A percentile compares a stretch with the other conserved stretches of the same genome.
Conservation (phyloP, 164 flowering plant species). For the Houttuynia cordata region DNA sequence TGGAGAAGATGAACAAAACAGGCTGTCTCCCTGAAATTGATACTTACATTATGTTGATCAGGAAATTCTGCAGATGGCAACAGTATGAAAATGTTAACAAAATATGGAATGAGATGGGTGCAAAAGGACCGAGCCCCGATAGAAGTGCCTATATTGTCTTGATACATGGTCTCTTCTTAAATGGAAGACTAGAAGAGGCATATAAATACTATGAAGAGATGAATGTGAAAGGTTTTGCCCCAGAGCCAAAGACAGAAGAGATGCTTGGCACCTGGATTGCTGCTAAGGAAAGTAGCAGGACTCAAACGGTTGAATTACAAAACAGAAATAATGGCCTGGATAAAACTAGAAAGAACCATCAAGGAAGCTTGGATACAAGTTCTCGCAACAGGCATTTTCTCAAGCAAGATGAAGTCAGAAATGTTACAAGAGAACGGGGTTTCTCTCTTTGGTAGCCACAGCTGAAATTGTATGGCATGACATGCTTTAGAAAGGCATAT, state of each 20-base stretch:
- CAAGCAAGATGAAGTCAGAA: slow-evolving; percentile 40
- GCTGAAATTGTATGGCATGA: not conserved
- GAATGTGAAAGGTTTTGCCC: slow-evolving; percentile 46
- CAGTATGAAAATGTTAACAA: slow-evolving; percentile 53
- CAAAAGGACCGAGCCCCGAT: slow-evolving; percentile 52
- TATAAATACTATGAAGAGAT: slow-evolving; percentile 53
- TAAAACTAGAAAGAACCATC: slow-evolving; percentile 10
- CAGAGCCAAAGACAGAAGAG: slow-evolving; percentile 62
- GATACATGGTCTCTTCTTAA: slow-evolving; percentile 72
- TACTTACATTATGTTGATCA: slow-evolving; percentile 67
- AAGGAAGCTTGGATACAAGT: slow-evolving; percentile 2
- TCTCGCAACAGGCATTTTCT: slow-evolving; percentile 19
- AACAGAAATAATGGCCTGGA: slow-evolving; percentile 11
- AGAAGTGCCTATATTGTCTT: slow-evolving; percentile 62
- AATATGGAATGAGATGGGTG: slow-evolving; percentile 64
- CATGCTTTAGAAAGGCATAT: not conserved
- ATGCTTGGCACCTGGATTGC: slow-evolving; percentile 53
- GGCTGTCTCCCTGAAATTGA: slow-evolving; percentile 50
- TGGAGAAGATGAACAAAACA: slow-evolving; percentile 46
- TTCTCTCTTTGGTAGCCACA: slow-evolving; percentile 38
- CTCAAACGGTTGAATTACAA: slow-evolving; percentile 6
- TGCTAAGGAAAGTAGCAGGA: slow-evolving; percentile 22
- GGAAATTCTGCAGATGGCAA: slow-evolving; percentile 73
- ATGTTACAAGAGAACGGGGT: slow-evolving; percentile 40
- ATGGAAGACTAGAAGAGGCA: slow-evolving; percentile 68